These are phyloP conservation scores for Penicillium hesseltinei DNA, from an alignment of 2,329 filamentous ascomycete genomes.

Conservation along the genomic window DNA sequence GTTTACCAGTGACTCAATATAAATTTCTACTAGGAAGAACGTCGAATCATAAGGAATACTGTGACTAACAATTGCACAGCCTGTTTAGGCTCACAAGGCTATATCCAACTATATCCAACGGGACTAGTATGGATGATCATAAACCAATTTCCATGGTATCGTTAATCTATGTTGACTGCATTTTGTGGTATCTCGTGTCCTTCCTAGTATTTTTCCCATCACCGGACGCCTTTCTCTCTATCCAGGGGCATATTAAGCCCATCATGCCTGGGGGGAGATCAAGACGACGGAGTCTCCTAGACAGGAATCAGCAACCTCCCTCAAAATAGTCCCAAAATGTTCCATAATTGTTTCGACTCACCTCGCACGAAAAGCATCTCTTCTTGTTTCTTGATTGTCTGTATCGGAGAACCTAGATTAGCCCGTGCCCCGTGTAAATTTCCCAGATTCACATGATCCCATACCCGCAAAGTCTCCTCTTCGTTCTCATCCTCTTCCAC, in stretches of 20 bases:
- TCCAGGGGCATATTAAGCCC: constrained; percentile 10
- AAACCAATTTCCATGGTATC: constrained; percentile 23
- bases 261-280: constrained; percentile 61
- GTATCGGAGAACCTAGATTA: constrained; percentile 10
- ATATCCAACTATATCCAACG: background rate
- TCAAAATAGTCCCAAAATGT: background rate
- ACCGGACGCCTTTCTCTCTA: constrained; percentile 20
- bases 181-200: constrained; percentile 20
- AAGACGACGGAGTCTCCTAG: constrained; percentile 72
- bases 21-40: background rate
- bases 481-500: constrained; percentile 83
- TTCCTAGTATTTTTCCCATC: constrained; percentile 14
- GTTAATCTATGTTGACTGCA: constrained; percentile 21
- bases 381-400: constrained; percentile 95
- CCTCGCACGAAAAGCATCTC: constrained; percentile 99
- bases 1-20: background rate
- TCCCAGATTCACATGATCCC: constrained; percentile 20
- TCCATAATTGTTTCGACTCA: constrained; percentile 43
- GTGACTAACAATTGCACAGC: constrained; percentile 4
- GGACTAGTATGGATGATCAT: constrained; percentile 9
- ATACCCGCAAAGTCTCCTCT: constrained; percentile 69
- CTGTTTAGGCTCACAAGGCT: background rate
- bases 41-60: constrained; percentile 3
- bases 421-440: background rate
- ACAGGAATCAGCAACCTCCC: constrained; percentile 31